A percentile compares a stretch with the other conserved stretches of the same genome.
Evolutionary conservation across 2,329 filamentous ascomycete genomes (phyloP).

Genomic region (Alternaria consortialis): DNA sequence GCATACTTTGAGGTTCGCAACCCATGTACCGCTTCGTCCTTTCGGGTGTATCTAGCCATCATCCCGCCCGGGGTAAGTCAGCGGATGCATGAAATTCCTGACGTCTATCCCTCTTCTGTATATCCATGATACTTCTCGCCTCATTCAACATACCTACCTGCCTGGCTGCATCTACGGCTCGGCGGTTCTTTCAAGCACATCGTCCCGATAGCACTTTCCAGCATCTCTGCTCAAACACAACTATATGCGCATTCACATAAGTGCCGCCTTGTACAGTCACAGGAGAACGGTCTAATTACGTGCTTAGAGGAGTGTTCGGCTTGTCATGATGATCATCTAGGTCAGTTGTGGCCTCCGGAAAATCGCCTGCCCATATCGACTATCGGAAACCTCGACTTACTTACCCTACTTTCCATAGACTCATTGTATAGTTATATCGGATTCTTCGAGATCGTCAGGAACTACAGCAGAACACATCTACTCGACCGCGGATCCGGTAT

Average conservation of each 20-base stretch:
- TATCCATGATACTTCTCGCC: background rate
- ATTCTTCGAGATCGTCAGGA: slow-evolving; percentile 1
- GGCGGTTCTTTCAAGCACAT: background rate
- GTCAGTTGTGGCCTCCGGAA: background rate
- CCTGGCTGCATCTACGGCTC: background rate
- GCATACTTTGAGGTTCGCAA: background rate
- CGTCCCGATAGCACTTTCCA: background rate
- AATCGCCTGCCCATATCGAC: background rate
- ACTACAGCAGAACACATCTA: background rate
- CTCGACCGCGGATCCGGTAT: slow-evolving; percentile 2
- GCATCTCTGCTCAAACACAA: background rate
- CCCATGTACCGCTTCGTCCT: background rate
- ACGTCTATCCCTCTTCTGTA: background rate
- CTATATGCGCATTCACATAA: background rate
- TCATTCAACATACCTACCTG: background rate
- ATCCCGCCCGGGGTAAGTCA: background rate
- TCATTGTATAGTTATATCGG: background rate
- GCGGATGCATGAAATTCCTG: background rate
- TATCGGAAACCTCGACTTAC: slow-evolving; percentile 3
- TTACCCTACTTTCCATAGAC: background rate
- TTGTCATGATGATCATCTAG: slow-evolving; percentile 4
- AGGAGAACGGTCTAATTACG: background rate
- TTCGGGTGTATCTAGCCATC: background rate
- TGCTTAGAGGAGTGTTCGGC: background rate
- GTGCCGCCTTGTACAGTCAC: background rate